A percentile compares a stretch with the other conserved stretches of the same genome.
Evolutionary conservation across 169 alveolate genomes (phyloP).

Genomic region (Plasmodium falciparum): DNA sequence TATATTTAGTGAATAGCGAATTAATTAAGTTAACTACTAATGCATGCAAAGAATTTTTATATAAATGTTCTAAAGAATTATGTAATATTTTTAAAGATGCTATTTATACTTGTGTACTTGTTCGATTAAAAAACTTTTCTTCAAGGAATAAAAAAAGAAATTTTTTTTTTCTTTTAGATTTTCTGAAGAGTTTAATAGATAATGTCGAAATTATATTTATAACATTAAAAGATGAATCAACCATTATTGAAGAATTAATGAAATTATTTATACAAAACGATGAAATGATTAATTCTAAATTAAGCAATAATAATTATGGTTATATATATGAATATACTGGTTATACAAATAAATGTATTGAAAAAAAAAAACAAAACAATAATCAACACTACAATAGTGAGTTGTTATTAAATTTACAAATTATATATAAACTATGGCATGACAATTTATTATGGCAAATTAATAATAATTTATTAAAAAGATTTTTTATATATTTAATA

Average conservation of each 20-base stretch:
- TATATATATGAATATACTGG: too few relatives aligned
- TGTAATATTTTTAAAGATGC: conserved; percentile 71
- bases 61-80: conserved; percentile 47
- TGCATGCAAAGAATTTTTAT: conserved; percentile 77
- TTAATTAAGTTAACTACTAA: conserved; percentile 60
- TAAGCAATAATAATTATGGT: too few relatives aligned
- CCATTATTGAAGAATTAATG: conserved; percentile 61
- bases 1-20: conserved; percentile 47
- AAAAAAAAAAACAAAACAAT: background rate
- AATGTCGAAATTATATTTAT: conserved; percentile 32
- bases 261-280: conserved; percentile 39
- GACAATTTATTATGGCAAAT: conserved; percentile 75
- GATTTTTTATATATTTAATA: conserved; percentile 40
- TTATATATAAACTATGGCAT: conserved; percentile 49
- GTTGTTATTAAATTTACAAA: conserved; percentile 43
- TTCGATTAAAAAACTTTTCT: conserved; percentile 63
- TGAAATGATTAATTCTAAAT: background rate
- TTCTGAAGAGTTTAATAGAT: conserved; percentile 58
- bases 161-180: conserved; percentile 44
- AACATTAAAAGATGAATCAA: conserved; percentile 62
- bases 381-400: background rate
- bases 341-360: too few relatives aligned
- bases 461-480: conserved; percentile 48
- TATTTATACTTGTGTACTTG: conserved; percentile 70
- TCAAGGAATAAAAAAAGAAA: conserved; percentile 33